phyloP scores from a whole-genome alignment of 495 filamentous ascomycete genomes.

The Penicillium cinerascens region DNA sequence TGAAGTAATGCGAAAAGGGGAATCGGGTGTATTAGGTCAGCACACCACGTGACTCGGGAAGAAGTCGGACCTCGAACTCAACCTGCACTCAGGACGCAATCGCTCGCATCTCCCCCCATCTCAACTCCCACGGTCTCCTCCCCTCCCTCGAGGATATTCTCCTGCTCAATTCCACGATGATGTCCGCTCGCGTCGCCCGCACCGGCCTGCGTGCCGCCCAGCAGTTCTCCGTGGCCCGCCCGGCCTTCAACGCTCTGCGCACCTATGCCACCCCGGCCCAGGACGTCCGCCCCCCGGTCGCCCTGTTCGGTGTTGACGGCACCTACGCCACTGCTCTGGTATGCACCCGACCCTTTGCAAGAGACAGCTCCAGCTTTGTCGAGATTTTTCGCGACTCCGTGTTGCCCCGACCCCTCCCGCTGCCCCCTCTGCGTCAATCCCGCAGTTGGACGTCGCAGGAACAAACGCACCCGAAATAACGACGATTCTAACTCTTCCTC shows the following conservation, averaged over 20 bases:
- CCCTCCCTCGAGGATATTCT: constrained; percentile 26
- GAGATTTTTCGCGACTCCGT: constrained; percentile 28
- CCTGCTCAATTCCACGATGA: constrained; percentile 33
- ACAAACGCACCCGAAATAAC: not conserved
- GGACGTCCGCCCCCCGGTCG: constrained; percentile 77
- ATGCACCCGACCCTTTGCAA: constrained; percentile 28
- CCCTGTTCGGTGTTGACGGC: constrained; percentile 92
- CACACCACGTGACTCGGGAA: constrained; percentile 42
- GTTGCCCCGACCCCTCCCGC: constrained; percentile 17
- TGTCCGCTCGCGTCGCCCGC: constrained; percentile 48
- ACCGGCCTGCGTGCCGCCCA: constrained; percentile 48
- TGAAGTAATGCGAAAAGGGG: not conserved
- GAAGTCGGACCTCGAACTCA: constrained; percentile 39
- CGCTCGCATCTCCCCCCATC: constrained; percentile 29
- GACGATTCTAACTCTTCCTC: constrained; percentile 3
- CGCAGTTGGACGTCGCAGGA: constrained; percentile 7
- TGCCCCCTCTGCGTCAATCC: constrained; percentile 9
- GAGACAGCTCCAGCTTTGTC: constrained; percentile 2
- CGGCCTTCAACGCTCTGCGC: constrained; percentile 50
- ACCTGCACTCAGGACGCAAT: constrained; percentile 32
- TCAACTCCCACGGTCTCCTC: constrained; percentile 20
- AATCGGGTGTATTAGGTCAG: constrained; percentile 12
- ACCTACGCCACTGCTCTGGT: constrained; percentile 98
- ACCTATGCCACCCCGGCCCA: constrained; percentile 73
- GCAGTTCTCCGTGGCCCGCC: constrained; percentile 46